Evolutionary conservation across 345 rosid species (phyloP).

Genomic region (Acer campestre): DNA sequence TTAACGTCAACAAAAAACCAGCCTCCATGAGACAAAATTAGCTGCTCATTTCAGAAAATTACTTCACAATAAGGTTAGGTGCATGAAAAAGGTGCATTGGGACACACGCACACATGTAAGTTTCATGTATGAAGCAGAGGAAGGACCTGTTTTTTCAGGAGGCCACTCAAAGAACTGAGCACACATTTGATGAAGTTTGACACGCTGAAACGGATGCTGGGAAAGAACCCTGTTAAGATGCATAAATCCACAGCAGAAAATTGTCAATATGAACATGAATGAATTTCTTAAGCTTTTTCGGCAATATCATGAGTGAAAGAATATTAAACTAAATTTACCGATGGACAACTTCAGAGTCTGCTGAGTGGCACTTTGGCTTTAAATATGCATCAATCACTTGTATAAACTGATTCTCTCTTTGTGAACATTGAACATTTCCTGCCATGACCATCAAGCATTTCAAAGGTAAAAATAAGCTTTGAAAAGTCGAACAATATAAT

Average conservation of each 20-base stretch:
- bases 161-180: constrained; percentile 78
- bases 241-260: background rate
- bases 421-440: constrained; percentile 40
- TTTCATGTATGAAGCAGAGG: background rate
- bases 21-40: background rate
- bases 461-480: constrained; percentile 4
- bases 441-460: constrained; percentile 21
- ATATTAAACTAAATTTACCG: constrained; percentile 45
- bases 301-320: constrained; percentile 13
- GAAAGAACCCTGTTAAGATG: constrained; percentile 53
- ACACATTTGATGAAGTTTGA: constrained; percentile 62
- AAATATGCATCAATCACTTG: constrained; percentile 80
- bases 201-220: constrained; percentile 56
- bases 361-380: constrained; percentile 80
- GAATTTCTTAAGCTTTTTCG: constrained; percentile 3
- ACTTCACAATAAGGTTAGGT: background rate
- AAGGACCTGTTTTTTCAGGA: constrained; percentile 80
- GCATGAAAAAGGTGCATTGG: background rate
- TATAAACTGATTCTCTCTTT: constrained; percentile 43
- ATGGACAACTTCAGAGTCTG: constrained; percentile 65
- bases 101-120: background rate
- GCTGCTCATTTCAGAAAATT: background rate
- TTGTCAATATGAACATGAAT: background rate
- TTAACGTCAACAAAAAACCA: background rate
- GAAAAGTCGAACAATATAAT: background rate